Evolutionary conservation across 2,329 filamentous ascomycete species (phyloP), one percentile per base, ranked within the genome.

Genomic region (Venturia effusa): DNA sequence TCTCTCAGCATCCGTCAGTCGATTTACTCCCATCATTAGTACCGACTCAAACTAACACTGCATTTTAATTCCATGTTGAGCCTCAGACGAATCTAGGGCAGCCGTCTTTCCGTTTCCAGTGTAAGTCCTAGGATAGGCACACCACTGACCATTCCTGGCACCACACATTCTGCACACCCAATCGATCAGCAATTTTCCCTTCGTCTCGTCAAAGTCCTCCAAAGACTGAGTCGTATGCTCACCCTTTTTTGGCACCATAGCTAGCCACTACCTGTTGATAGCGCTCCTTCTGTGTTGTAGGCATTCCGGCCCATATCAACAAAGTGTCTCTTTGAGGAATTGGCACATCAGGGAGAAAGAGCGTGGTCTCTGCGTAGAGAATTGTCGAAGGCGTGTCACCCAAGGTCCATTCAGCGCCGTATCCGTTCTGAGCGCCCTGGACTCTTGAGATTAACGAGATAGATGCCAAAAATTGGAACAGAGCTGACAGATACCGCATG

Each of bases 281-380:
- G 4, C 59, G 34, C 15, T 60, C 59, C 19, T 60, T 60, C n/a
- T 40, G 37, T 7, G 41, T 22, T 17, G 59, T 60, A n/a, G 59
- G 59, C 37, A 60, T 24, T 60, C 59, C 59, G 13, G 37, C 59
- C 59, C 59, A 60, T 60, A 60, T 60, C 32, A 60, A 27, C n/a
- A 60, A 30, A 10, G 19, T 17, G n/a, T 60, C 59, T 43, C 27
- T 15, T 40, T 13, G 37, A 22, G 59, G 59, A 8, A 8, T 40
- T 3, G 40, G 34, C 19, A 8, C 2, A 27, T 40, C 34, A 22
- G 59, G 59, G 13, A 43, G 59, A 37, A 60, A 41, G 34, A 60
- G 59, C 40, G 59, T 60, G 34, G 59, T 60, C 32, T 60, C 37
- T 13, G 59, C 59, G 15, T 60, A 40, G 11, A 60, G n/a, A 15